These are phyloP conservation scores for Phytophthora palmivora DNA, from an alignment of 352 stramenopile species.

Conservation along the genomic window DNA sequence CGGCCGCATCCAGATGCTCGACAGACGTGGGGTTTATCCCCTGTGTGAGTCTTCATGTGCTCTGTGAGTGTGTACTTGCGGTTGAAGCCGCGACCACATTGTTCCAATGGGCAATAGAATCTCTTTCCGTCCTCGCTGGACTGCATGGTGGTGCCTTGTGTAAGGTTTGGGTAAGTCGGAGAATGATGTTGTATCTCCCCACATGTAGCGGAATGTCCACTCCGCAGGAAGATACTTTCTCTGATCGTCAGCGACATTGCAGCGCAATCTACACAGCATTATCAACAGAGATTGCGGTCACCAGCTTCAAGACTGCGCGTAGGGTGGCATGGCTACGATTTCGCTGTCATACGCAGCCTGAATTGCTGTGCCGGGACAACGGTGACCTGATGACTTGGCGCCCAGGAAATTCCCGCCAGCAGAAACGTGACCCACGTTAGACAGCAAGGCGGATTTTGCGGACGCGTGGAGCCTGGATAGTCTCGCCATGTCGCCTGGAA, in stretches of 20 bases:
- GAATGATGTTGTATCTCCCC: constrained; percentile 17
- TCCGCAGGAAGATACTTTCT: constrained; percentile 29
- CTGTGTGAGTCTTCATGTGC: constrained; percentile 70
- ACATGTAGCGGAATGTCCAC: constrained; percentile 15
- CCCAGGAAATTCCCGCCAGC: constrained; percentile 22
- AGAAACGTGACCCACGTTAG: constrained; percentile 24
- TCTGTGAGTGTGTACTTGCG: constrained; percentile 66
- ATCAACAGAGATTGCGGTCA: constrained; percentile 17
- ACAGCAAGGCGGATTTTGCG: constrained; percentile 15
- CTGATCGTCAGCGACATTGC: constrained; percentile 25
- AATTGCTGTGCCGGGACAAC: constrained; percentile 29
- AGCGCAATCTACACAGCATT: constrained; percentile 11
- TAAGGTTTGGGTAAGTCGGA: constrained; percentile 16
- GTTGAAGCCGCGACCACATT: constrained; percentile 42
- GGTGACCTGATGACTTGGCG: constrained; percentile 18
- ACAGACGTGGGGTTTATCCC: constrained; percentile 59
- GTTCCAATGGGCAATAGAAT: constrained; percentile 34
- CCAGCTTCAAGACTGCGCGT: constrained; percentile 17
- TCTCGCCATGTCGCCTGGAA: constrained; percentile 10
- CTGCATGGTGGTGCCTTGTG: constrained; percentile 14
- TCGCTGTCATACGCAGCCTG: constrained; percentile 33
- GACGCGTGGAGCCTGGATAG: constrained; percentile 10
- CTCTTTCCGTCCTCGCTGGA: constrained; percentile 19
- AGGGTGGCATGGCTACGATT: constrained; percentile 9
- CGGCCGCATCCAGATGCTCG: constrained; percentile 43